A percentile compares a stretch with the other conserved stretches of the same genome.
Conservation (phyloP, 768 basidiomycete genomes). For the Tephrocybe sp. region DNA sequence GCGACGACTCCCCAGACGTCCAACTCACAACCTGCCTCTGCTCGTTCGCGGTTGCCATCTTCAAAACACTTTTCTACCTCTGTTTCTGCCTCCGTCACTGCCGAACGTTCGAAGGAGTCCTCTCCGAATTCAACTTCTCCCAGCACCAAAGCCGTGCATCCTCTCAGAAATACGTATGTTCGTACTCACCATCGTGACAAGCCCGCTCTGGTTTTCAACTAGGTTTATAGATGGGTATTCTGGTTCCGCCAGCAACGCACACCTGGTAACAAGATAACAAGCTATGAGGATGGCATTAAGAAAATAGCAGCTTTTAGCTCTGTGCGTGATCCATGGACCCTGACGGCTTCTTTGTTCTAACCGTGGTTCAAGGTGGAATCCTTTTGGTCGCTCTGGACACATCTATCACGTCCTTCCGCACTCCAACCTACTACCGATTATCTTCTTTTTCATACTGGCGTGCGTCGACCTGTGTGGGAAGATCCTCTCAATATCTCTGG, state of each 20-base stretch:
- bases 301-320: conserved; percentile 88
- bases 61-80: conserved; percentile 72
- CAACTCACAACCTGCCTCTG: conserved; percentile 20
- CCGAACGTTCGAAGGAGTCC: conserved; percentile 48
- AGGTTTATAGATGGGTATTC: conserved; percentile 72
- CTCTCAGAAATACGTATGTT: conserved; percentile 88
- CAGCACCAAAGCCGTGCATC: conserved; percentile 53
- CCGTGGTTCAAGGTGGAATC: conserved; percentile 72
- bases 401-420: conserved; percentile 80
- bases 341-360: conserved; percentile 8
- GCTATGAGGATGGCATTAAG: conserved; percentile 94
- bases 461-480: conserved; percentile 94
- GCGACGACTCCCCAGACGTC: conserved; percentile 21
- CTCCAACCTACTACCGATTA: conserved; percentile 91
- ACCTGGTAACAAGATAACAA: conserved; percentile 85
- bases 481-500: conserved; percentile 85
- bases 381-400: conserved; percentile 93
- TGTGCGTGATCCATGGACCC: conserved; percentile 38
- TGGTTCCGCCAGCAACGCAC: conserved; percentile 91
- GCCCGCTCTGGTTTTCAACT: conserved; percentile 15
- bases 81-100: conserved; percentile 42
- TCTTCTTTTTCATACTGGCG: conserved; percentile 82
- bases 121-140: conserved; percentile 30
- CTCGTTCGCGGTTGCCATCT: conserved; percentile 48
- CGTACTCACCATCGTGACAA: conserved; percentile 38